Conservation (phyloP, 306 rosid genomes). For the Cucumis cinereus region DNA sequence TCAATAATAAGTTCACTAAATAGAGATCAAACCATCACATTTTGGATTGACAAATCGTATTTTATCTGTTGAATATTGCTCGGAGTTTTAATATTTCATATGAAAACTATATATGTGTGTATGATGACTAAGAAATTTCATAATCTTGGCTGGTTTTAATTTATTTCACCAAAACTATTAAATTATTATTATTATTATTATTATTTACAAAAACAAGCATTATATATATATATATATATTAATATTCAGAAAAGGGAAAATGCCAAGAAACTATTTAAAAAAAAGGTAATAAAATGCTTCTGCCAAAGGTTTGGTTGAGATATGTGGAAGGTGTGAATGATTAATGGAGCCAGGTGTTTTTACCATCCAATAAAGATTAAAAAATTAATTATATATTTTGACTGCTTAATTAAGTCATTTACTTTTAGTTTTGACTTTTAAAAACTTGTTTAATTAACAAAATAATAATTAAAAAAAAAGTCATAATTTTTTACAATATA, state of each 20-base stretch:
- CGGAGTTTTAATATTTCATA: no score
- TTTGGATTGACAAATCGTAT: no score
- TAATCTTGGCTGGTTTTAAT: background rate
- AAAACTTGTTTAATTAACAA: background rate
- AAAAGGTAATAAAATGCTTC: background rate
- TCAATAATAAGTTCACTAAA: no score
- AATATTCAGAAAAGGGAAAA: background rate
- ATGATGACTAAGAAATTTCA: background rate
- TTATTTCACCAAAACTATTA: background rate
- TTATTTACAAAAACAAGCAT: background rate
- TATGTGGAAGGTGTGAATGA: background rate
- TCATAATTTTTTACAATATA: background rate
- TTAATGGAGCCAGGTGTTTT: background rate
- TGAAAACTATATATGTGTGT: no score
- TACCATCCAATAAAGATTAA: background rate
- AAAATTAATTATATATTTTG: background rate
- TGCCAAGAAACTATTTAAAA: background rate
- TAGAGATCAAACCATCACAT: no score
- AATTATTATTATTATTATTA: no score
- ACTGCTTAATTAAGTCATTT: background rate
- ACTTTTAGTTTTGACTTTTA: background rate
- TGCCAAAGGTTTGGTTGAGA: background rate
- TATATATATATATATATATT: background rate
- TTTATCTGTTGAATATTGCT: no score
- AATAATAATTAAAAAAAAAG: no score